Conservation (phyloP, 1,139 yeast genomes). For the Sporopachydermia cereana region DNA sequence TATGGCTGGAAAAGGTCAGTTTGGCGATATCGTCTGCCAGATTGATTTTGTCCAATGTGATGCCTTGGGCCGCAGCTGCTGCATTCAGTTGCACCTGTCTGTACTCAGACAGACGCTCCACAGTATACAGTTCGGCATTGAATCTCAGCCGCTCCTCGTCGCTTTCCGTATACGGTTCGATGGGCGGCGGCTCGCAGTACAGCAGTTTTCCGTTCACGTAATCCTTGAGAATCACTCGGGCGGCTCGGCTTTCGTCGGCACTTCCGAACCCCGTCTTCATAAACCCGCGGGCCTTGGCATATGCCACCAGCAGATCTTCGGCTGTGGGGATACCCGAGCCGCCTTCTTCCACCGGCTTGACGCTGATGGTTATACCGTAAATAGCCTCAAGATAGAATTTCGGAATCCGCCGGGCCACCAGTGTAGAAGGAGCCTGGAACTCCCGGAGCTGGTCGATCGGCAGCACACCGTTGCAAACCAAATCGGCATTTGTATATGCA, state of each 20-base stretch:
- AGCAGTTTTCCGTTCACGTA: constrained; percentile 86
- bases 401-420: constrained; percentile 84
- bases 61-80: constrained; percentile 37
- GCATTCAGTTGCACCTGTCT: constrained; percentile 68
- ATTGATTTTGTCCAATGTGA: constrained; percentile 42
- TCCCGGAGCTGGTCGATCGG: constrained; percentile 97
- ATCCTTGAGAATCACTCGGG: constrained; percentile 86
- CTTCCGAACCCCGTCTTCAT: constrained; percentile 90
- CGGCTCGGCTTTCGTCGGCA: constrained; percentile 94
- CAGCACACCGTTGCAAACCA: constrained; percentile 94
- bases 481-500: constrained; percentile 92
- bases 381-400: constrained; percentile 80
- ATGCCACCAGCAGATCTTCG: constrained; percentile 78
- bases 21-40: constrained; percentile 57
- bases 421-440: constrained; percentile 78
- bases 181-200: constrained; percentile 84
- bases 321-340: constrained; percentile 64
- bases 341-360: constrained; percentile 68
- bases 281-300: constrained; percentile 93
- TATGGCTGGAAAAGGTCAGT: constrained; percentile 51
- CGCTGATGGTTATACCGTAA: constrained; percentile 84
- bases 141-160: constrained; percentile 49
- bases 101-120: constrained; percentile 47
- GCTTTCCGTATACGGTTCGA: constrained; percentile 22
- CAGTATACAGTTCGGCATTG: constrained; percentile 60